These are phyloP conservation scores for Skeletonema menzelii DNA, from an alignment of 108 stramenopile genomes.

Conservation along the genomic window DNA sequence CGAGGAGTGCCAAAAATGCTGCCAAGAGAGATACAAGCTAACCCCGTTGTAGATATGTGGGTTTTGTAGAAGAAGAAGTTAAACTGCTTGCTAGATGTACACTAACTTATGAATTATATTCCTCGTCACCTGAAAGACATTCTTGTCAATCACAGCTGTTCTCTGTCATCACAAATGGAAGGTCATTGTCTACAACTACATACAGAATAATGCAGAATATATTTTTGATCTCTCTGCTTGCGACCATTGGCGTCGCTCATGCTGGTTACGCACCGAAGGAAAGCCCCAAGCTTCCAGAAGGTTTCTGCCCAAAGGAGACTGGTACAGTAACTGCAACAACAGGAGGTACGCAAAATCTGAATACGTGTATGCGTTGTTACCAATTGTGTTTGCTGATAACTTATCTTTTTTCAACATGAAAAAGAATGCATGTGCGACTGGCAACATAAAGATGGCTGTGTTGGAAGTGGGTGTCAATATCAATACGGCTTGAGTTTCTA, in stretches of 20 bases:
- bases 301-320: conserved; percentile 70
- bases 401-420: background rate
- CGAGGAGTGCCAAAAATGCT: too few relatives aligned
- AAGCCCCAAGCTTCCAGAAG: conserved; percentile 19
- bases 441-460: conserved; percentile 80
- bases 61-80: too few relatives aligned
- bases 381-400: conserved; percentile 1
- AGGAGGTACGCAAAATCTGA: conserved; percentile 52
- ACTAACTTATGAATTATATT: background rate
- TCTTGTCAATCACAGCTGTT: background rate
- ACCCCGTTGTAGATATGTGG: too few relatives aligned
- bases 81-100: too few relatives aligned
- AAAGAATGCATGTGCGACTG: conserved; percentile 89
- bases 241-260: background rate
- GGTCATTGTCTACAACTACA: background rate
- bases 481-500: conserved; percentile 83
- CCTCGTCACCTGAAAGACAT: background rate
- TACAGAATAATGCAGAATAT: background rate
- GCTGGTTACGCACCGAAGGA: conserved; percentile 33
- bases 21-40: too few relatives aligned
- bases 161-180: background rate
- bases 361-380: background rate
- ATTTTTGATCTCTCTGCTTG: background rate
- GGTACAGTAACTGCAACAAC: conserved; percentile 77
- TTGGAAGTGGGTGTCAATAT: conserved; percentile 70